Conservation (phyloP, 495 filamentous ascomycete genomes). For the Durotheca rogersii region DNA sequence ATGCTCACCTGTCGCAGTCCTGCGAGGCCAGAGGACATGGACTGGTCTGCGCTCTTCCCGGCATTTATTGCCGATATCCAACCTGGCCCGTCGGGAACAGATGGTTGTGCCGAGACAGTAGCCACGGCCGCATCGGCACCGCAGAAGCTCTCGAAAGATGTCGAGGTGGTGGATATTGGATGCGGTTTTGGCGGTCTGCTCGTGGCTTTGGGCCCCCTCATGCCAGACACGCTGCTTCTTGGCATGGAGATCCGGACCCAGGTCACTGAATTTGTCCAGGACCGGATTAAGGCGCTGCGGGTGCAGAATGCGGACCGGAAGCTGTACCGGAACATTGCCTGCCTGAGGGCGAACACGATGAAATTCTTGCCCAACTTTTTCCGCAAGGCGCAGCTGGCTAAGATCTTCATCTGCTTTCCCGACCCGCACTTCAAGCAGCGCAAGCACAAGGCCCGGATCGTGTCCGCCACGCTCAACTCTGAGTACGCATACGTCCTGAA, state of each 20-base stretch:
- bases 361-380: slow-evolving; percentile 99
- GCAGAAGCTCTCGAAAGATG: slow-evolving; percentile 58
- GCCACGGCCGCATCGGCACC: slow-evolving; percentile 19
- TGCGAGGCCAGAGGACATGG: slow-evolving; percentile 77
- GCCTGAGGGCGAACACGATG: slow-evolving; percentile 92
- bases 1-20: slow-evolving; percentile 57
- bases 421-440: slow-evolving; percentile 97
- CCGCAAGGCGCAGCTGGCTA: slow-evolving; percentile 68
- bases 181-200: slow-evolving; percentile 94
- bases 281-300: slow-evolving; percentile 79
- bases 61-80: slow-evolving; percentile 49
- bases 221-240: slow-evolving; percentile 81
- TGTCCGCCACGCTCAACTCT: slow-evolving; percentile 80
- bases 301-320: slow-evolving; percentile 58
- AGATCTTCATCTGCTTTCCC: slow-evolving; percentile 96
- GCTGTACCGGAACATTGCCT: slow-evolving; percentile 80
- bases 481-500: slow-evolving; percentile 90
- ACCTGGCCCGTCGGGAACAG: slow-evolving; percentile 8
- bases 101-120: slow-evolving; percentile 16
- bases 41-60: slow-evolving; percentile 88
- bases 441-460: slow-evolving; percentile 95
- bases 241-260: slow-evolving; percentile 90
- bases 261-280: slow-evolving; percentile 85
- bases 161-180: slow-evolving; percentile 96
- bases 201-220: slow-evolving; percentile 74